Evolutionary conservation across 345 rosid species (phyloP).

Genomic region (Linum lewisii): DNA sequence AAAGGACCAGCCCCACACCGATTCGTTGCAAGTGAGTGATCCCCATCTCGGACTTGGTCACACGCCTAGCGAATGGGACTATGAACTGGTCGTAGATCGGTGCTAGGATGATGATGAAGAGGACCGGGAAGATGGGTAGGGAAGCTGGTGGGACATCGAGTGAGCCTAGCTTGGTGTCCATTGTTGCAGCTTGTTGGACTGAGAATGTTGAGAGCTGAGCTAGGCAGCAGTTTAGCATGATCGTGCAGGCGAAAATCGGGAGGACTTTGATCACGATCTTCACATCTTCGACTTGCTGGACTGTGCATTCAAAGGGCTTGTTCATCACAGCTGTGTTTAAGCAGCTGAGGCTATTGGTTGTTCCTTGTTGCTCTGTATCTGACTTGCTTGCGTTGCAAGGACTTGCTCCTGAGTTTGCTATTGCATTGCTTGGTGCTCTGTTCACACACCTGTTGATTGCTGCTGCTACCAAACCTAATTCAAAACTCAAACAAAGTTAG

Average conservation of each 20-base stretch:
- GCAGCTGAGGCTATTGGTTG: background rate
- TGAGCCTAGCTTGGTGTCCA: background rate
- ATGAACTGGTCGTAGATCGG: background rate
- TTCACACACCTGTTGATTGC: background rate
- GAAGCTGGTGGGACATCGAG: slow-evolving; percentile 1
- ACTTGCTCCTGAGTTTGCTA: background rate
- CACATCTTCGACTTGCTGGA: background rate
- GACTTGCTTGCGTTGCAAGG: background rate
- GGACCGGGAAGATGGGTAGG: background rate
- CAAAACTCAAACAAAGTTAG: background rate
- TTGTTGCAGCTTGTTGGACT: slow-evolving; percentile 1
- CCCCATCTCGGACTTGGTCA: background rate
- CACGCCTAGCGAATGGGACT: background rate
- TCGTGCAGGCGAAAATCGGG: background rate
- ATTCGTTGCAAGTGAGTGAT: slow-evolving; percentile 2
- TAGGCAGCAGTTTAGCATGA: slow-evolving; percentile 1
- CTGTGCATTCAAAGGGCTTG: background rate
- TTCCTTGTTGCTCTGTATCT: background rate
- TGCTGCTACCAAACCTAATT: background rate
- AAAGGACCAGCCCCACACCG: background rate
- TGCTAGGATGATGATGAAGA: background rate
- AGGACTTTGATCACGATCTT: background rate
- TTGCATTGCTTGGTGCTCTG: slow-evolving; percentile 1
- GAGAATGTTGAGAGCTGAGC: background rate
- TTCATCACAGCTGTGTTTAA: background rate